Conservation (phyloP, 352 stramenopile genomes). For the Detonula confervacea region DNA sequence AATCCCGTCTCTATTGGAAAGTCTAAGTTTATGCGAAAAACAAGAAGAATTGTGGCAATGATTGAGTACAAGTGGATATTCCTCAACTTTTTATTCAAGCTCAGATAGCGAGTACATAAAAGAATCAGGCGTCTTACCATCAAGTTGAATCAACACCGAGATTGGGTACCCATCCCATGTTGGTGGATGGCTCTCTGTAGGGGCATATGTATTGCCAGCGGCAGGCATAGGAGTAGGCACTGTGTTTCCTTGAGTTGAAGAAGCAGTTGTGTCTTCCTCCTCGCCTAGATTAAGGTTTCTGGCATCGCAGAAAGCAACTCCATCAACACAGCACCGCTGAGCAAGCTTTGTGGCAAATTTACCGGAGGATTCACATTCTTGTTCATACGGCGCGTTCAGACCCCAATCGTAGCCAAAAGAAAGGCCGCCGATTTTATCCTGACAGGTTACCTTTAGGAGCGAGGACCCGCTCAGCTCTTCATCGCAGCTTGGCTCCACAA, state of each 20-base stretch:
- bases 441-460: conserved; percentile 30
- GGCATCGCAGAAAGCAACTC: conserved; percentile 40
- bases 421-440: conserved; percentile 38
- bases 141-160: conserved; percentile 24
- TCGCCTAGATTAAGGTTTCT: no score
- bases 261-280: no score
- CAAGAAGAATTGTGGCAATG: no score
- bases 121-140: no score
- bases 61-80: no score
- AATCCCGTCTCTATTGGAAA: conserved; percentile 40
- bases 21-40: no score
- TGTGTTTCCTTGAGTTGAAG: background rate
- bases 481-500: conserved; percentile 32
- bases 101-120: no score
- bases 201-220: conserved; percentile 6
- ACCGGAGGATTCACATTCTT: conserved; percentile 19
- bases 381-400: conserved; percentile 28
- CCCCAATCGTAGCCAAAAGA: conserved; percentile 35
- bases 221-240: background rate
- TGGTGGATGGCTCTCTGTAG: conserved; percentile 21
- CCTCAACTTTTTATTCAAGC: no score
- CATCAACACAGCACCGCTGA: conserved; percentile 36
- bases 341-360: conserved; percentile 24
- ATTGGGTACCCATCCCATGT: conserved; percentile 33
- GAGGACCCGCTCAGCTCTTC: conserved; percentile 25